Evolutionary conservation across 495 filamentous ascomycete species (phyloP), one percentile per base, ranked within the genome.

Genomic region (Penicillium cataractarum): DNA sequence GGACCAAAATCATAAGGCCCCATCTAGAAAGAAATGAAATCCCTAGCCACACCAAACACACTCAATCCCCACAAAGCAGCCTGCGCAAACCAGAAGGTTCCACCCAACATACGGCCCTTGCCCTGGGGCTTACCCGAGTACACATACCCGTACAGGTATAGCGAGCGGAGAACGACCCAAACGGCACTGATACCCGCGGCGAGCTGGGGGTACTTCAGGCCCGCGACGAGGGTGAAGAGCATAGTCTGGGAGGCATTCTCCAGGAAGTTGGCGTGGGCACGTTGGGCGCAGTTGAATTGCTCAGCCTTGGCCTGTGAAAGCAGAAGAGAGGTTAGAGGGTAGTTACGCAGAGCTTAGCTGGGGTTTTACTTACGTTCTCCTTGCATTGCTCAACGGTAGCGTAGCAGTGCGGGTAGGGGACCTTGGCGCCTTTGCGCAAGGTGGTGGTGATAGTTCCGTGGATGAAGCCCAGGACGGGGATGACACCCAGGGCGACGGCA

Each of bases 261-360:
- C 52, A 85, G 78, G 74, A 84, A 91, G 76, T 91, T 90, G 63
- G 75, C 69, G 78, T 93, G 90, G 6, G 89, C 86, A 56, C 90
- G 85, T 73, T 92, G 90, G 42, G 88, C 87, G 78, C 85, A 86
- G 71, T 88, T 88, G 79, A 88, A 88, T 48, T 77, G 62, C 51
- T 83, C 69, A 40, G 79, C 77, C 57, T 71, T 73, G 65, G 74
- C 58, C 76, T 81, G 67, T 46, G 32, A 53, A 15, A n/a, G 44
- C 13, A 64, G 57, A 60, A 8, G 12, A 52, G 26, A 15, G 17
- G 17, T n/a, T n/a, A n/a, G n/a, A n/a, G n/a, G n/a, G n/a, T n/a
- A n/a, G n/a, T n/a, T n/a, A n/a, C n/a, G n/a, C n/a, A 1, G 7
- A 49, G 19, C 10, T 8, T 4, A 4, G 10, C 13, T 7, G 3